Percentiles rank a stretch among this genome's conserved stretches.
These are phyloP conservation scores for Wickerhamiella cacticola DNA, from an alignment of 805 yeast genomes.

Conservation along the genomic window DNA sequence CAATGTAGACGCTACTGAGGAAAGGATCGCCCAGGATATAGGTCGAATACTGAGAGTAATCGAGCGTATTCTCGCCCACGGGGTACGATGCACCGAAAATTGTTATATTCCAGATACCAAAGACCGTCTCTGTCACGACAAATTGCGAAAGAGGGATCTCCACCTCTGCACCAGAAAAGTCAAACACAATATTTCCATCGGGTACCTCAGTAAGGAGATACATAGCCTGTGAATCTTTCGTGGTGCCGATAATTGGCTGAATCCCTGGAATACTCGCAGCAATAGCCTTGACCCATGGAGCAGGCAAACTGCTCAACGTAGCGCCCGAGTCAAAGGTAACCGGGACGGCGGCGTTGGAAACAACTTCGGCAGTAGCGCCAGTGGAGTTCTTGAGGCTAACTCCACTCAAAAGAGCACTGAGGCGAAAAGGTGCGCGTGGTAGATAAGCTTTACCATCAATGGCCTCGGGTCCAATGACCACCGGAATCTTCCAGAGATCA, in stretches of 20 bases:
- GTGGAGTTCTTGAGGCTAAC: not conserved
- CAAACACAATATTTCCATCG: not conserved
- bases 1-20: slow-evolving; percentile 51
- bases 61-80: no score
- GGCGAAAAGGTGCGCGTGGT: not conserved
- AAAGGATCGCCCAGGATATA: slow-evolving; percentile 51
- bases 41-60: slow-evolving; percentile 15
- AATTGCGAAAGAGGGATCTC: no score
- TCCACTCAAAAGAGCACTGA: not conserved
- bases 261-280: no score
- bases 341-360: not conserved
- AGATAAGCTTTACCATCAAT: not conserved
- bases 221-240: not conserved
- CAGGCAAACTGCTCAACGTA: not conserved
- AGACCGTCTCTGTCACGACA: no score
- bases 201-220: not conserved
- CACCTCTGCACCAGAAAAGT: not conserved
- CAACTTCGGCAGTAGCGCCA: not conserved
- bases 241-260: not conserved
- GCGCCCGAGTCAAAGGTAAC: not conserved
- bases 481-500: slow-evolving; percentile 30
- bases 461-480: not conserved
- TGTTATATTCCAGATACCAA: no score
- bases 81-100: no score
- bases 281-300: not conserved